Base-by-base conservation (phyloP, 352 stramenopile species). In the Phytophthora parvispora region DNA sequence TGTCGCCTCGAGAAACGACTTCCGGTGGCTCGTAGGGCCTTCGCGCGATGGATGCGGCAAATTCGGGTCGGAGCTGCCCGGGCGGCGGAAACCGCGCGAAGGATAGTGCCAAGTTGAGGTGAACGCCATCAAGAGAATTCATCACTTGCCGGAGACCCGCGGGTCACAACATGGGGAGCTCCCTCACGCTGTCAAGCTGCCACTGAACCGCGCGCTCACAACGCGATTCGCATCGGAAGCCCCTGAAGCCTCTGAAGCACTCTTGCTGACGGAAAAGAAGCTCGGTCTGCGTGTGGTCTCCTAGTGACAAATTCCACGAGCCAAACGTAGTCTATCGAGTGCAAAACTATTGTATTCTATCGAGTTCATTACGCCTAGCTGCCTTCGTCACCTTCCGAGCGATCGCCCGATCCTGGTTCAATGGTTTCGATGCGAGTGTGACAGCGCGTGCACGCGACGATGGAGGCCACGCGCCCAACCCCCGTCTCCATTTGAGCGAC, bases 381-480 rank as follows among this genome's bases (percentile, higher is more conserved):
- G n/a, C n/a, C n/a, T n/a, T n/a, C n/a, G n/a, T 49, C 42, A 5
- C 42, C 42, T 25, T 28, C 42, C n/a, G 20, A 48, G 3, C 10
- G 31, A 10, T 36, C 31, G 6, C 10, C 16, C 38, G 38, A 45
- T 5, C 38, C 40, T 6, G 20, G 42, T 27, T 20, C n/a, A 25
- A 49, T 49, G 42, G 40, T 16, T 48, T 48, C 40, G 40, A 48
- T 48, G 7, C 40, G 40, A 24, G 40, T 48, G 25, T 53, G 25
- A 20, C 71, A 78, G 2, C 71, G 71, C 10, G 25, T 54, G 29
- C 71, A 78, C 2, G 51, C 56, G 3, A 72, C 49, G 24, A 74
- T 73, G 6, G 67, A 61, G 1, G 60, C 60, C 10, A 75, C 43
- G 18, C 58, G 56, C 0, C 71, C 71, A 12, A 50, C 57, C 10